Base-by-base conservation (phyloP, 225 moss, liverwort and hornwort species). In the Marchantia polymorpha region DNA sequence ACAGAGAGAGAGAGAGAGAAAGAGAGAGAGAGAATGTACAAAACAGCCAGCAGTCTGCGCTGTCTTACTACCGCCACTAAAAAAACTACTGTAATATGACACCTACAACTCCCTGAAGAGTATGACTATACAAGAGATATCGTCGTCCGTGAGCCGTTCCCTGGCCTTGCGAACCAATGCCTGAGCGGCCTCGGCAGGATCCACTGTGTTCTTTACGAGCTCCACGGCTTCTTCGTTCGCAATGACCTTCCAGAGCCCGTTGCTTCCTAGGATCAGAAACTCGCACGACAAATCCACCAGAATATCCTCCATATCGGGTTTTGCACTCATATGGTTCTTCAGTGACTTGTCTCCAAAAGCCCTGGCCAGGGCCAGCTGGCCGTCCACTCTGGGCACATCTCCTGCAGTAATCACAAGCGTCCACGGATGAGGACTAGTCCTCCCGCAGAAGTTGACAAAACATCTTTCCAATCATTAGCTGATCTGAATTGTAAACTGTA, bases 351-450 rank as follows among this genome's bases (percentile, higher is more conserved):
- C 93, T 13, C 97, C 97, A 23, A 99, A 99, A 17, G 89, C 90
- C 65, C 97, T 86, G 5, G 97, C 95, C 25, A 99, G n/a, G 29
- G 95, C 91, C 47, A 94, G 60, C 80, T 91, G 94, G 50, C 93
- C 94, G 27, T 97, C 97, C 48, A 97, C 92, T 48, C 97, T 90
- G 74, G 94, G 90, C 77, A 90, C 91, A 82, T 97, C 94, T 0
- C 94, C 96, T 94, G 92, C 77, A 77, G 15, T 55, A 27, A n/a
- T 72, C 51, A 72, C 17, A 16, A 7, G 12, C 19, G 20, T 47
- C 39, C 39, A 39, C 3, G 39, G 39, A 39, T 39, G 39, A 39
- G 4, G 0, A 16, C 46, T 39, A 7, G 19, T 69, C 46, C 12
- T 19, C 39, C 20, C 16, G 12, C 66, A 29, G 30, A 23, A 26